Evolutionary conservation across 768 basidiomycete genomes (phyloP), one percentile per base, ranked within the genome.

Genomic region (Kwoniella sp.): DNA sequence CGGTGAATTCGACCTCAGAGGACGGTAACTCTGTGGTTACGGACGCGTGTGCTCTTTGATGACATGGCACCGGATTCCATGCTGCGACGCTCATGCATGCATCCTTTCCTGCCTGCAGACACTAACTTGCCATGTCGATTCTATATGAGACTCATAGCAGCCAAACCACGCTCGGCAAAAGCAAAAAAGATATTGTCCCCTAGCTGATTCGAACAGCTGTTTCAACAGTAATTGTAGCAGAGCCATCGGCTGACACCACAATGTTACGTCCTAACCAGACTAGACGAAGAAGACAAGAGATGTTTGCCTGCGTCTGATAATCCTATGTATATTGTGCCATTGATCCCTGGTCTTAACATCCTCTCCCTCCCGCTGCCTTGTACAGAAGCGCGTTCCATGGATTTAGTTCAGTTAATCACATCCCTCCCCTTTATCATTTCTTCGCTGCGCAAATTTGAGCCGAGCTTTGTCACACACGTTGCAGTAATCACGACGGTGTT

Each of bases 201-300:
- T 32, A 54, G 52, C 52, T 54, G 52, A 54, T 37, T 54, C 52
- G 52, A 54, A 54, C 52, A 54, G 52, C 52, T 54, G 52, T 40
- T 38, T 54, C 45, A 36, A 54, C 52, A 54, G 52, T 19, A 39
- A 39, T 37, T 43, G 42, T 46, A n/a, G 50, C 28, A 29, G 11
- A 14, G 22, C 32, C 43, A n/a, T n/a, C n/a, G n/a, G n/a, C n/a
- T n/a, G n/a, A n/a, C n/a, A 46, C 52, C 52, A 54, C 52, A 54
- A 54, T 40, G 52, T 54, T 25, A 54, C 52, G 52, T 54, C 36
- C 52, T 54, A 46, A 54, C 52, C 52, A 52, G 45, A 46, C 52
- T 54, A 54, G 36, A 54, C 52, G 44, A 54, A 32, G 10, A 42
- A 32, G 52, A 54, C 52, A 33, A 28, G 2, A 5, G 20, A 26